Percentiles rank a stretch among this genome's conserved stretches.
These are phyloP conservation scores for Vitis hybrid DNA, from an alignment of 177 flowering plant genomes.

Conservation along the genomic window DNA sequence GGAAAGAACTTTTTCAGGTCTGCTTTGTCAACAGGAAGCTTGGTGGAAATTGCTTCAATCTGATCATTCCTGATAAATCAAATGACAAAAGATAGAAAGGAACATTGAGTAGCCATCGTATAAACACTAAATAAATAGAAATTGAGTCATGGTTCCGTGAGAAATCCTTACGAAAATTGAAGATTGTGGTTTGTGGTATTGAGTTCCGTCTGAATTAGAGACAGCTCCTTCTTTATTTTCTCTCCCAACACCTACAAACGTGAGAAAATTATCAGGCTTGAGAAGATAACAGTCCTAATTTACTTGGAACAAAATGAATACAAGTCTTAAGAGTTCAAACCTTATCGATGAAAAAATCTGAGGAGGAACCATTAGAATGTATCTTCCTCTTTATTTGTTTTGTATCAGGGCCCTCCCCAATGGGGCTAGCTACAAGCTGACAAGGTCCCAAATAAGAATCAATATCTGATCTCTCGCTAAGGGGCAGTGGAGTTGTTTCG, in stretches of 20 bases:
- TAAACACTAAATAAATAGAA: neutral
- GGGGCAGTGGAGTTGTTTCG: slow-evolving; percentile 59
- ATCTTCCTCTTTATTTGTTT: slow-evolving; percentile 72
- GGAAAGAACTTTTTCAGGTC: slow-evolving; percentile 82
- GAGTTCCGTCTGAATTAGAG: slow-evolving; percentile 65
- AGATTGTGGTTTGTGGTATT: slow-evolving; percentile 46
- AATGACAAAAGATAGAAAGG: neutral
- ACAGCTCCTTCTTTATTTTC: slow-evolving; percentile 76
- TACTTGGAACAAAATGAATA: neutral
- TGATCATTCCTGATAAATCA: slow-evolving; percentile 58
- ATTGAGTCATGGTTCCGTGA: neutral
- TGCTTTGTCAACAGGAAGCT: slow-evolving; percentile 78
- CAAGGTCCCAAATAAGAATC: slow-evolving; percentile 27
- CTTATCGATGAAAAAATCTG: slow-evolving; percentile 87
- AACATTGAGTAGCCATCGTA: neutral
- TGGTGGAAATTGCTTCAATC: slow-evolving; percentile 76
- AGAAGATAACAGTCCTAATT: neutral
- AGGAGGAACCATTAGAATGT: slow-evolving; percentile 67
- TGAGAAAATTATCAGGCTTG: neutral
- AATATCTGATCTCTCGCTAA: slow-evolving; percentile 52
- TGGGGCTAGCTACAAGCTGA: slow-evolving; percentile 42
- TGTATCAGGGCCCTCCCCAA: slow-evolving; percentile 72
- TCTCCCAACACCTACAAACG: slow-evolving; percentile 67
- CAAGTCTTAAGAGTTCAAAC: slow-evolving; percentile 26
- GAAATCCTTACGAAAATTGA: slow-evolving; percentile 54